Conservation (phyloP, 1,284 basidiomycete genomes). For the Tylopilus sp. region DNA sequence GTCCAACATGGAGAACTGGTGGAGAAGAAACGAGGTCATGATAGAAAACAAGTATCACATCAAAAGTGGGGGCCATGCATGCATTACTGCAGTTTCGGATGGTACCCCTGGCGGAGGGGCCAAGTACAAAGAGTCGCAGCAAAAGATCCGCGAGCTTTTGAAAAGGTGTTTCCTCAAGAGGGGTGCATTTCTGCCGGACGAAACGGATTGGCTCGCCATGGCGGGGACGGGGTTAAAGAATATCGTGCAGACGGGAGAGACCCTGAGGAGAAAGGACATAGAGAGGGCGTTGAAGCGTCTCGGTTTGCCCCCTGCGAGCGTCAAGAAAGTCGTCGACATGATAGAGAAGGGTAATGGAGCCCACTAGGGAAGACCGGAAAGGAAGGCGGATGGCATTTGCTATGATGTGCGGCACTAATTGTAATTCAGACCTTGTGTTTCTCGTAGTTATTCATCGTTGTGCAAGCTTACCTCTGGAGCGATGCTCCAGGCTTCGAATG, state of each 20-base stretch:
- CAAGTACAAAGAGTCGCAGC: neutral
- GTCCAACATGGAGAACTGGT: neutral
- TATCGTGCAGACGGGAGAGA: neutral
- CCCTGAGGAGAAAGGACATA: neutral
- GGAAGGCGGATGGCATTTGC: no score
- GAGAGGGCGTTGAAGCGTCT: neutral
- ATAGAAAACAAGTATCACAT: neutral
- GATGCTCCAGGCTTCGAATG: no score
- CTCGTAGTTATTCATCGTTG: no score
- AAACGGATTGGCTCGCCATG: neutral
- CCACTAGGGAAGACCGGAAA: neutral
- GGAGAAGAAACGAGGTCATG: neutral
- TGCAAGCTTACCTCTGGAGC: no score
- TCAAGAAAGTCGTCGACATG: neutral
- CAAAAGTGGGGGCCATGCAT: neutral
- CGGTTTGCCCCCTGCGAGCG: neutral
- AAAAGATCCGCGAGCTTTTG: neutral
- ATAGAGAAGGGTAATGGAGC: neutral
- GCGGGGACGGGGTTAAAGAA: neutral
- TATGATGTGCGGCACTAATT: no score
- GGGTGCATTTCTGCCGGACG: neutral
- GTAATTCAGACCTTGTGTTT: no score
- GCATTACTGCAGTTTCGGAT: neutral
- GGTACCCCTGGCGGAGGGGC: neutral
- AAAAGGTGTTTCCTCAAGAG: neutral